Conservation (phyloP, 2,329 filamentous ascomycete genomes). For the Calonectria pseudoreteaudii region DNA sequence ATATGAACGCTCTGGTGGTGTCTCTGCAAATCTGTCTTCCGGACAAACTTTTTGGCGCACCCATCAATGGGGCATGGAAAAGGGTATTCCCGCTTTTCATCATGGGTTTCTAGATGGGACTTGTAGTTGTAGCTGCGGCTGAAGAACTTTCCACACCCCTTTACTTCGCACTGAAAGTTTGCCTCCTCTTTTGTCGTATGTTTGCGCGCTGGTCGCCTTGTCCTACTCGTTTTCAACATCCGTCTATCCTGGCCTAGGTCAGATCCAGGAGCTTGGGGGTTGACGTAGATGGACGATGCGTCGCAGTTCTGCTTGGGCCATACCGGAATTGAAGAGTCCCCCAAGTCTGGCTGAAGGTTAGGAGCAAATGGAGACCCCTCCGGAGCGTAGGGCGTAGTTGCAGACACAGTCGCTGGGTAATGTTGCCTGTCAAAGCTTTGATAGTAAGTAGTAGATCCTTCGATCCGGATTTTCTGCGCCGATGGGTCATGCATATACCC, state of each 20-base stretch:
- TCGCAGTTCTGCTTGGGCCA: constrained; percentile 44
- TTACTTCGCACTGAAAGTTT: constrained; percentile 75
- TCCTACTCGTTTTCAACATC: constrained; percentile 37
- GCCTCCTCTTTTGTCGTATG: constrained; percentile 76
- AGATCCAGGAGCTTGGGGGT: constrained; percentile 34
- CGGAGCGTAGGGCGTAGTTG: constrained; percentile 33
- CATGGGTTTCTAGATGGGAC: constrained; percentile 86
- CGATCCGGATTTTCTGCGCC: constrained; percentile 33
- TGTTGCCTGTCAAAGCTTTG: constrained; percentile 35
- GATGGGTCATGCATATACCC: constrained; percentile 39
- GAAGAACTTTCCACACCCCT: constrained; percentile 82
- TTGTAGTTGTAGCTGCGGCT: constrained; percentile 89
- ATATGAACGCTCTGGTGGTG: constrained; percentile 77
- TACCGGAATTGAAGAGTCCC: constrained; percentile 23
- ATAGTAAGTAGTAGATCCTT: constrained; percentile 35
- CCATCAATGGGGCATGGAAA: constrained; percentile 73
- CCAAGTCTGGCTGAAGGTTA: constrained; percentile 32
- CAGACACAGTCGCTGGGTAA: constrained; percentile 34
- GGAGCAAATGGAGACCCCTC: constrained; percentile 36
- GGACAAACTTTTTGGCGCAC: constrained; percentile 82
- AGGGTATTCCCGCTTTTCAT: constrained; percentile 77
- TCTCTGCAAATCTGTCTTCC: constrained; percentile 81
- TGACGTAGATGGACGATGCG: constrained; percentile 36
- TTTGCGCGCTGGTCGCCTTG: constrained; percentile 58
- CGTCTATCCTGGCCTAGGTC: constrained; percentile 38